Evolutionary conservation across 2,329 filamentous ascomycete genomes (phyloP).

Genomic region (Fusarium piperis): DNA sequence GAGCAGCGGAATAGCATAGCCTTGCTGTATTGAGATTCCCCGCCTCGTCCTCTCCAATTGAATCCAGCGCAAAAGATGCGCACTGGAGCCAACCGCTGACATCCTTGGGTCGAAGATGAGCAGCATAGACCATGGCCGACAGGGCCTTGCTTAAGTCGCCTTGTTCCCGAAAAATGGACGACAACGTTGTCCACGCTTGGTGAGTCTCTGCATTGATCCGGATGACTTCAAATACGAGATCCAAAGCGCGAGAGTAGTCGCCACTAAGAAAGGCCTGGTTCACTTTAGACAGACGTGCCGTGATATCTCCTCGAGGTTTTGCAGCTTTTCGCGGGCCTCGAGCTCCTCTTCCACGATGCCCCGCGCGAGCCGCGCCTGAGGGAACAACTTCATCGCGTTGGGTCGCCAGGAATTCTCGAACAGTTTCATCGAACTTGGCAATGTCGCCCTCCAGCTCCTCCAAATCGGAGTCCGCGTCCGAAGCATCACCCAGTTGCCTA

Average conservation of each 20-base stretch:
- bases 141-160: conserved; percentile 66
- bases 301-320: conserved; percentile 77
- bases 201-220: conserved; percentile 74
- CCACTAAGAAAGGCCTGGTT: conserved; percentile 73
- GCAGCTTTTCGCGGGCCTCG: conserved; percentile 67
- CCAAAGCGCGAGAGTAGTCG: conserved; percentile 68
- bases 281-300: conserved; percentile 71
- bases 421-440: conserved; percentile 54
- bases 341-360: conserved; percentile 43
- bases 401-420: conserved; percentile 52
- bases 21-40: conserved; percentile 63
- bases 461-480: conserved; percentile 57
- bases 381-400: conserved; percentile 45
- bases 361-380: conserved; percentile 30
- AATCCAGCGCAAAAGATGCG: conserved; percentile 65
- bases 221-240: conserved; percentile 70
- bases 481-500: conserved; percentile 40
- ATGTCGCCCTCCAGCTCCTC: conserved; percentile 57
- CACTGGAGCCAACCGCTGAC: conserved; percentile 67
- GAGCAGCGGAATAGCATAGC: conserved; percentile 67
- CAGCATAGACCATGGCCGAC: conserved; percentile 68
- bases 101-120: conserved; percentile 70
- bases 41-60: conserved; percentile 57
- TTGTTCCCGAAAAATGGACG: conserved; percentile 69
- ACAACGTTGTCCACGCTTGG: conserved; percentile 71